Evolutionary conservation across 2,329 filamentous ascomycete genomes (phyloP), one percentile per base, ranked within the genome.

Genomic region (Xylaria multiplex): DNA sequence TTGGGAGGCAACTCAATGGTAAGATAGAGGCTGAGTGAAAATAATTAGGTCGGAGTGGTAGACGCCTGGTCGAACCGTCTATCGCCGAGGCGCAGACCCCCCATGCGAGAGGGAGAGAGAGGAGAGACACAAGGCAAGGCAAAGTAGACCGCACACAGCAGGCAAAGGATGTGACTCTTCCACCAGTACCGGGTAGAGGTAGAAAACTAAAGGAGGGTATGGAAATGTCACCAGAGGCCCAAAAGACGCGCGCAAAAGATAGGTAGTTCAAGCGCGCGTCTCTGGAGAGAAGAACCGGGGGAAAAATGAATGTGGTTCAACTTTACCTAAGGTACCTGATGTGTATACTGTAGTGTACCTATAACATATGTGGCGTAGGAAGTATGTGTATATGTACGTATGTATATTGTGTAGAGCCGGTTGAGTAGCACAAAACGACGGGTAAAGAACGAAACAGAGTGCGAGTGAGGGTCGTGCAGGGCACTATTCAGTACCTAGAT

Each of bases 221-320:
- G 53, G 52, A 35, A 70, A 68, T 70, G 64, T 73, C 71, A 71
- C 74, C 71, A 74, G 71, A 73, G 72, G 71, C 53, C 67, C 62
- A 55, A 71, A 74, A 76, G 73, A 75, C 70, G 70, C 73, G 73
- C 73, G 73, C 73, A 72, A 75, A 72, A 66, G 62, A 62, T 62
- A 64, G 66, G 19, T 50, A 65, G 62, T 69, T 61, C 77, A 79
- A 78, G 78, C 78, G 78, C 78, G 77, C 76, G 78, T 78, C 75
- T 78, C 75, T 67, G 64, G 50, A 46, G 56, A 70, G 59, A 69
- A 66, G 65, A 73, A 68, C 69, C 71, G 68, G 71, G 66, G 62
- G 46, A 59, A 70, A 73, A 71, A 69, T 68, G 69, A 74, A 59
- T 37, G 70, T 70, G 70, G 71, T 69, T 74, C 70, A 71, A 66